phyloP scores from a whole-genome alignment of 2,329 filamentous ascomycete genomes.

The Immersiporthe knoxdaviesiana region DNA sequence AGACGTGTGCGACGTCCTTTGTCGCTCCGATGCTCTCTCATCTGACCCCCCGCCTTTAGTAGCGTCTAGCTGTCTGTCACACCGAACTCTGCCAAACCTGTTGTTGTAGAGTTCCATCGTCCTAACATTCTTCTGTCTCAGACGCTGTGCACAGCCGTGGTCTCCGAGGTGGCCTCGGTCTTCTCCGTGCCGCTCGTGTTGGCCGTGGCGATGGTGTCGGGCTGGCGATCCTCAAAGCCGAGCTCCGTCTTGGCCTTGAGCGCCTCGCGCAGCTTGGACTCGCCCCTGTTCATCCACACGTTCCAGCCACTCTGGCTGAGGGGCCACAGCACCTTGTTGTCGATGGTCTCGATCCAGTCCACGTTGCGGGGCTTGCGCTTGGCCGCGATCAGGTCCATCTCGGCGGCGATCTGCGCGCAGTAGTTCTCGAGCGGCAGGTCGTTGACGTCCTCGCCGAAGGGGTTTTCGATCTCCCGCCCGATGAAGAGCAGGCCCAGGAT shows the following conservation, averaged over 20 bases:
- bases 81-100: not conserved
- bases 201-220: constrained; percentile 10
- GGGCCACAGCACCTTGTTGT: constrained; percentile 46
- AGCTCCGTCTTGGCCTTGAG: constrained; percentile 43
- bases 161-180: constrained; percentile 25
- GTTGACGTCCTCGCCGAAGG: constrained; percentile 71
- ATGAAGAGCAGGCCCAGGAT: constrained; percentile 71
- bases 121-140: not conserved
- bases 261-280: constrained; percentile 50
- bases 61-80: not conserved
- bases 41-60: not conserved
- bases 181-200: constrained; percentile 22
- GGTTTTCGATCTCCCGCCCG: constrained; percentile 71
- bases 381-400: constrained; percentile 66
- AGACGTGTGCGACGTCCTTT: not conserved
- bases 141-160: constrained; percentile 28
- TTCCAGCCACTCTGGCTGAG: constrained; percentile 49
- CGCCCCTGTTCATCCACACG: constrained; percentile 52
- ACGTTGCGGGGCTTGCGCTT: constrained; percentile 53
- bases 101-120: too few species aligned
- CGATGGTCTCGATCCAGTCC: constrained; percentile 50
- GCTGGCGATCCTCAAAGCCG: constrained; percentile 37
- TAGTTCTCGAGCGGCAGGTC: constrained; percentile 68
- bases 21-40: not conserved
- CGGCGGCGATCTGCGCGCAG: constrained; percentile 65